Base-by-base conservation (phyloP, 1,284 basidiomycete genomes). In the Gomphus sp. region DNA sequence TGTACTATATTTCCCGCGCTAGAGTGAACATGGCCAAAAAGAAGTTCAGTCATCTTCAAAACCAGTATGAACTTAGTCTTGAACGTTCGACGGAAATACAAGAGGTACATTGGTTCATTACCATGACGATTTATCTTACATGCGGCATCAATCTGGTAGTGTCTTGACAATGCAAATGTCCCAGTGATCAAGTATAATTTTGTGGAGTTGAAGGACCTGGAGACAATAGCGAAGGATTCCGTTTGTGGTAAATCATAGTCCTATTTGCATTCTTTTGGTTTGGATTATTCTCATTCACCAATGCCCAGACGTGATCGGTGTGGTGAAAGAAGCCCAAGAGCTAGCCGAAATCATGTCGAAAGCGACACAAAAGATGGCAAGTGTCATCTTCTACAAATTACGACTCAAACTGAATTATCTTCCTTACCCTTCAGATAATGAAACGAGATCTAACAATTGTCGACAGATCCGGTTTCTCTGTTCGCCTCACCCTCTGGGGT, bases 11-110 rank as follows among this genome's bases (percentile, higher is more conserved):
- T 62, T 92, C 91, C 1, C 92, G 90, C 67, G 96, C 91, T 8
- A 83, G 91, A 58, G 89, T 99, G 68, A 91, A 92, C 69, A 85
- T 98, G 36, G 95, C 96, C 50, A 99, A 98, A 77, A 98, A 96
- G 76, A 96, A 98, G 74, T 99, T 97, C 72, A 91, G 84, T 55
- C 93, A 90, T 68, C 73, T 97, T 52, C 76, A 81, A 64, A 98
- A 97, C 70, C 95, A 99, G 69, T 99, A 99, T 68, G 96, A 99
- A 70, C 84, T 99, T 62, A 80, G 77, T 52, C 80, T 99, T n/a
- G 93, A 95, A 64, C 84, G 81, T 63, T 78, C 81, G 58, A 93
- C 93, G 0, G 88, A 91, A 65, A 78, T 97, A 33, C 86, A 90
- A 69, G 90, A 90, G 78, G 88, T 86, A 58, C 31, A 73, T 33